phyloP scores from a whole-genome alignment of 768 basidiomycete genomes.

The Austroboletus eburneus region DNA sequence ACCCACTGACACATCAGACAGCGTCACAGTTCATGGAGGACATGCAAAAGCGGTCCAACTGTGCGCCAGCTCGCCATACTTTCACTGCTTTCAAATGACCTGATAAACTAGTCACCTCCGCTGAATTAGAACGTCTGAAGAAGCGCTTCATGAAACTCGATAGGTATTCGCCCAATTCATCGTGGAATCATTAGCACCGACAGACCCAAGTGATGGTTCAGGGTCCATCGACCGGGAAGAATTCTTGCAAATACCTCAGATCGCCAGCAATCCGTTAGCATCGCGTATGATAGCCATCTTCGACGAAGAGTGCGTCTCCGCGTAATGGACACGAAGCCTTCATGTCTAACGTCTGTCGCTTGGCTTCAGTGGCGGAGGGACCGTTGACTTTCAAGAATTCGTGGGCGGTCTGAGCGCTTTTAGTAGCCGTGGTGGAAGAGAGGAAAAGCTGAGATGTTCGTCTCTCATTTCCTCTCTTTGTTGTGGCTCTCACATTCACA shows the following conservation, averaged over 20 bases:
- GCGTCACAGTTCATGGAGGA: slow-evolving; percentile 97
- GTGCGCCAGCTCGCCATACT: slow-evolving; percentile 48
- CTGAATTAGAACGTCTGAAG: slow-evolving; percentile 92
- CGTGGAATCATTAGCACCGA: neutral
- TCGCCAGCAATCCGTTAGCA: slow-evolving; percentile 95
- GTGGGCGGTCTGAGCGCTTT: slow-evolving; percentile 97
- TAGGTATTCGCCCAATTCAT: slow-evolving; percentile 45
- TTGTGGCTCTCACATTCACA: neutral
- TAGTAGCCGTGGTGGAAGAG: slow-evolving; percentile 92
- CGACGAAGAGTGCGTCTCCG: slow-evolving; percentile 85
- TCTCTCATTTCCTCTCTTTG: slow-evolving; percentile 12
- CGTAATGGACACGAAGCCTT: neutral
- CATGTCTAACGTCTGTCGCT: neutral
- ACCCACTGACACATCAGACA: slow-evolving; percentile 28
- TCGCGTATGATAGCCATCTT: slow-evolving; percentile 99
- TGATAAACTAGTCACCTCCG: slow-evolving; percentile 72
- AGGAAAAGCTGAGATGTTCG: slow-evolving; percentile 94
- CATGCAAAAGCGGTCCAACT: slow-evolving; percentile 96
- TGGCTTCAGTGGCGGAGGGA: slow-evolving; percentile 81
- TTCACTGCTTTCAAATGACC: slow-evolving; percentile 7
- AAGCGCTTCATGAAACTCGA: slow-evolving; percentile 99
- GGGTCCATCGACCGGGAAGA: slow-evolving; percentile 99
- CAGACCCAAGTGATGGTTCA: slow-evolving; percentile 72
- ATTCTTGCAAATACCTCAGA: slow-evolving; percentile 98
- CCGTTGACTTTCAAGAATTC: slow-evolving; percentile 99